Evolutionary conservation across 2,329 filamentous ascomycete species (phyloP).

Genomic region (Rutstroemia sp.): DNA sequence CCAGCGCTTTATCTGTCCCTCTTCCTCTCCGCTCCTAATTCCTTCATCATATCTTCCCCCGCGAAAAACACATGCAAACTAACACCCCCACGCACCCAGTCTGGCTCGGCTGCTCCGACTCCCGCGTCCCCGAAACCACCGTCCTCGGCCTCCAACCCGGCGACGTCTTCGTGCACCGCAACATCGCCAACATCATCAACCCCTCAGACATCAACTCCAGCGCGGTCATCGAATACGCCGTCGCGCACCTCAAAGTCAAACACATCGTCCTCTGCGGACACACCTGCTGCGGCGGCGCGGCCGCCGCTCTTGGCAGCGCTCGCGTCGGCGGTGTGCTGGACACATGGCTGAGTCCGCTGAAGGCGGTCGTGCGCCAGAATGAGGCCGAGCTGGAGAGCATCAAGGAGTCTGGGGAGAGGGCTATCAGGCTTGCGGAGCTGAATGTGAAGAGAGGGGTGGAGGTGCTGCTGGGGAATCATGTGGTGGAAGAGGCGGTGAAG

Average conservation of each 20-base stretch:
- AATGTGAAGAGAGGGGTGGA: conserved; percentile 66
- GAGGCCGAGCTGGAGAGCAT: conserved; percentile 48
- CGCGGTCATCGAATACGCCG: conserved; percentile 73
- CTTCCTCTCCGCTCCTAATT: background rate
- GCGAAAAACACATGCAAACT: too few relatives aligned
- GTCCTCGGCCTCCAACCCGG: conserved; percentile 72
- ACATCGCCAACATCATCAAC: conserved; percentile 79
- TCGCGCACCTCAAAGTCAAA: conserved; percentile 62
- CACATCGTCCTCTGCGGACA: conserved; percentile 67
- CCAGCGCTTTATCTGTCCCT: background rate
- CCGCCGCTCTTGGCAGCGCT: conserved; percentile 44
- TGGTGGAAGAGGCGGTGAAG: conserved; percentile 61
- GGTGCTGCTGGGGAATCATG: conserved; percentile 59
- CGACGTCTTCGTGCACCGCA: conserved; percentile 83
- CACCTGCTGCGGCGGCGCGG: conserved; percentile 60
- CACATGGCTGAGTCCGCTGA: conserved; percentile 47
- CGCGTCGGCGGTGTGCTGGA: conserved; percentile 47
- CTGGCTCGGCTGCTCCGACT: conserved; percentile 85
- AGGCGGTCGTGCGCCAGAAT: conserved; percentile 38
- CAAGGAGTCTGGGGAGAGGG: conserved; percentile 45
- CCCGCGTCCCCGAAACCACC: conserved; percentile 75
- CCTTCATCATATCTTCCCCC: background rate
- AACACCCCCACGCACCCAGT: conserved; percentile 35
- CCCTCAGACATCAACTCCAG: conserved; percentile 67
- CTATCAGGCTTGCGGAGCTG: conserved; percentile 61